Evolutionary conservation across 257 asterid genomes (phyloP).

Genomic region (Solanum chaucha): DNA sequence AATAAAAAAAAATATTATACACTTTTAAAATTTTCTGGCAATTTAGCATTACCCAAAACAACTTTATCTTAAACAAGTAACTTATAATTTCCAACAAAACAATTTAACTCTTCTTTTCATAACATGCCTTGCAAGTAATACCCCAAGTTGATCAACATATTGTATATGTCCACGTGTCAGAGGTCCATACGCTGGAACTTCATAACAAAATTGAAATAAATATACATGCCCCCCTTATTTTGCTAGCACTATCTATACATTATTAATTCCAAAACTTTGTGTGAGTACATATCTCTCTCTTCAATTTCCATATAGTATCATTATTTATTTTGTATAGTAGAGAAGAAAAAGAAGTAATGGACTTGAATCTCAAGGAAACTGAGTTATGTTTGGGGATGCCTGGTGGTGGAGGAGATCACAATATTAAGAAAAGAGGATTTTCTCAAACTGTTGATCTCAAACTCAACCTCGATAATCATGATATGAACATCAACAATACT

Average conservation of each 20-base stretch:
- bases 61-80: too few relatives aligned
- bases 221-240: slow-evolving; percentile 8
- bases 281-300: not conserved
- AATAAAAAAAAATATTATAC: too few relatives aligned
- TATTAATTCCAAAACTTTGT: not conserved
- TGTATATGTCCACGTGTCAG: slow-evolving; percentile 47
- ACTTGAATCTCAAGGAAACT: slow-evolving; percentile 31
- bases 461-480: slow-evolving; percentile 26
- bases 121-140: slow-evolving; percentile 43
- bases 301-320: not conserved
- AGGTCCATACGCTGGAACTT: slow-evolving; percentile 3
- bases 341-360: not conserved
- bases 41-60: too few relatives aligned
- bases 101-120: not conserved
- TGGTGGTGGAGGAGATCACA: slow-evolving; percentile 19
- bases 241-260: not conserved
- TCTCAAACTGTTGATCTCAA: slow-evolving; percentile 43
- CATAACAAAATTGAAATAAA: slow-evolving; percentile 15
- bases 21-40: too few relatives aligned
- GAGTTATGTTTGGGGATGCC: slow-evolving; percentile 48
- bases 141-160: slow-evolving; percentile 35
- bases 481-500: slow-evolving; percentile 14
- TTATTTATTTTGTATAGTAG: not conserved
- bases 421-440: slow-evolving; percentile 32
- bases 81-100: too few relatives aligned